Evolutionary conservation across 345 rosid genomes (phyloP).

Genomic region (Nasturtium officinale): DNA sequence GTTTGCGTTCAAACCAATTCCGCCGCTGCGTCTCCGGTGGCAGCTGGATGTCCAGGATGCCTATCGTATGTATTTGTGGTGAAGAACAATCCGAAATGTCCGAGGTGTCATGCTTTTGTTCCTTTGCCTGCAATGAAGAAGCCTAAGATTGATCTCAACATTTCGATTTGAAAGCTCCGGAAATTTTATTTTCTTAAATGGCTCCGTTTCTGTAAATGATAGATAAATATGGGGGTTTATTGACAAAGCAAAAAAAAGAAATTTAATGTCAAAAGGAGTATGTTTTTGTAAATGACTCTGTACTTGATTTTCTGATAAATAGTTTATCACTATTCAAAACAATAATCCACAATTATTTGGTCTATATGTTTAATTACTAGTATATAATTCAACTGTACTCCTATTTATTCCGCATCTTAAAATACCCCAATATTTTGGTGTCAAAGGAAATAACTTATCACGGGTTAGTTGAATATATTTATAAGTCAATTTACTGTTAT

Average conservation of each 20-base stretch:
- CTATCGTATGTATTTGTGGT: slow-evolving; percentile 75
- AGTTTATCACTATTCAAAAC: background rate
- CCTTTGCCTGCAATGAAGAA: slow-evolving; percentile 59
- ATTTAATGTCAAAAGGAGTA: background rate
- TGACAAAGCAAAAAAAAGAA: background rate
- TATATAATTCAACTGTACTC: background rate
- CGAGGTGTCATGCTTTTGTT: slow-evolving; percentile 68
- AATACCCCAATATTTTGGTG: background rate
- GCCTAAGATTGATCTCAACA: slow-evolving; percentile 75
- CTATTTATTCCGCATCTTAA: background rate
- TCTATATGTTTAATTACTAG: background rate
- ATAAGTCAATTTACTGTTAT: background rate
- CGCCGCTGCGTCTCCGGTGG: slow-evolving; percentile 48
- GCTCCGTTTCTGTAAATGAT: slow-evolving; percentile 30
- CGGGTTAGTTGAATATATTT: slow-evolving; percentile 25
- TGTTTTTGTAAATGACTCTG: background rate
- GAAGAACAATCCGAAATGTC: slow-evolving; percentile 73
- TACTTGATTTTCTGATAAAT: background rate
- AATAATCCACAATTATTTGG: too few species aligned
- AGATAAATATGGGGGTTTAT: slow-evolving; percentile 12
- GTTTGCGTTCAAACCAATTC: slow-evolving; percentile 18
- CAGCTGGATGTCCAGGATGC: slow-evolving; percentile 83
- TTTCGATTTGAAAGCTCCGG: slow-evolving; percentile 53
- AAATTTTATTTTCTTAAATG: background rate
- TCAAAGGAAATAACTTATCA: slow-evolving; percentile 11